Evolutionary conservation across 2,329 filamentous ascomycete species (phyloP).

Genomic region (Claviceps cyperi): DNA sequence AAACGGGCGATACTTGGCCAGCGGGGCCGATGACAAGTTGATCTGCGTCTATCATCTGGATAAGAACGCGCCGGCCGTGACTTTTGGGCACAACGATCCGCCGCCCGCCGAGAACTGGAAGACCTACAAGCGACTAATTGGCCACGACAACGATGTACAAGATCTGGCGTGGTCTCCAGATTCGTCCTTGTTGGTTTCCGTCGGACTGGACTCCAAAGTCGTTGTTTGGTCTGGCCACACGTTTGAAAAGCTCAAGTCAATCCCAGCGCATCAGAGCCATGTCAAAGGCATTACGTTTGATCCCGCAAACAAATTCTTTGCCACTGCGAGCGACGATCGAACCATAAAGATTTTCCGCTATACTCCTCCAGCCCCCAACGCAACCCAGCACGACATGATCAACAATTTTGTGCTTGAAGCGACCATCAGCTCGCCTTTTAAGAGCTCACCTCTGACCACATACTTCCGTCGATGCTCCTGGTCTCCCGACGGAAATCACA

Average conservation of each 20-base stretch:
- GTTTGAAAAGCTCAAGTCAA: constrained; percentile 92
- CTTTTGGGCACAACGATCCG: constrained; percentile 81
- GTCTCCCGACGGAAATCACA: constrained; percentile 95
- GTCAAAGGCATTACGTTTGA: constrained; percentile 99
- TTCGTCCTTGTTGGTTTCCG: constrained; percentile 88
- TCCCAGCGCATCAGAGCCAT: constrained; percentile 87
- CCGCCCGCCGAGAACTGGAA: constrained; percentile 97
- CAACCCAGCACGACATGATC: constrained; percentile 85
- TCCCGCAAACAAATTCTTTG: constrained; percentile 97
- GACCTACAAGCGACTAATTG: constrained; percentile 81
- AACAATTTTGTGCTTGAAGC: constrained; percentile 93
- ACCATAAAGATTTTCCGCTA: constrained; percentile 96
- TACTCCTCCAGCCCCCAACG: constrained; percentile 77
- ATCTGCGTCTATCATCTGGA: constrained; percentile 94
- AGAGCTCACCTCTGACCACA: constrained; percentile 83
- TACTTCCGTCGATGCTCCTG: constrained; percentile 95
- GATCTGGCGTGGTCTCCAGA: constrained; percentile 95
- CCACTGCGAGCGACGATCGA: constrained; percentile 90
- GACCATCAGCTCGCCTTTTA: constrained; percentile 79
- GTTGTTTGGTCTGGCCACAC: constrained; percentile 97
- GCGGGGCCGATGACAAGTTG: constrained; percentile 95
- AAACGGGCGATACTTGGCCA: constrained; percentile 88
- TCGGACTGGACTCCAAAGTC: constrained; percentile 92
- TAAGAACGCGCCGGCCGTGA: constrained; percentile 61
- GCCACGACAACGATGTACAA: constrained; percentile 97